Conservation (phyloP, 176 grass and related monocot species). For the Oryza glaberrima region DNA sequence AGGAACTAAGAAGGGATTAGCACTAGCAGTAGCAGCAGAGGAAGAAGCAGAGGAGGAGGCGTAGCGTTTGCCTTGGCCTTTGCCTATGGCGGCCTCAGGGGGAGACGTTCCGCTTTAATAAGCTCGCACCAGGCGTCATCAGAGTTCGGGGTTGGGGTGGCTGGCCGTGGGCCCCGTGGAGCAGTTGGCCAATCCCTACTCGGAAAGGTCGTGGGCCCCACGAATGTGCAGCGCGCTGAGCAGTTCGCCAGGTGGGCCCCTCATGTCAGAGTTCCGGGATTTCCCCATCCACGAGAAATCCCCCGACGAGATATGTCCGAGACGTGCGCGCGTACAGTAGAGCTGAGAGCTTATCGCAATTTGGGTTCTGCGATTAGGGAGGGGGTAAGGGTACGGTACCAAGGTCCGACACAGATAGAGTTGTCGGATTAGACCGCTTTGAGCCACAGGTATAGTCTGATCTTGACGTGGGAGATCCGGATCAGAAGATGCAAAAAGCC, state of each 20-base stretch:
- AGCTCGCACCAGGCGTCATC: neutral
- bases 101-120: constrained; percentile 34
- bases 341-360: neutral
- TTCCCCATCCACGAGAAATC: neutral
- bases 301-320: neutral
- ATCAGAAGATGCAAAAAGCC: neutral
- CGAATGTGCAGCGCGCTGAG: constrained; percentile 14
- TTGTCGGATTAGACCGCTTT: neutral
- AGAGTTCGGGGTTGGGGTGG: neutral
- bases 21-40: too few relatives aligned
- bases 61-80: neutral
- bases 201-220: constrained; percentile 39
- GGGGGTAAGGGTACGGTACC: neutral
- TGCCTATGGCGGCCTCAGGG: constrained; percentile 2
- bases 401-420: neutral
- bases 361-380: neutral
- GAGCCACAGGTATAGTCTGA: neutral
- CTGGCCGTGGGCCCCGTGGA: constrained; percentile 13
- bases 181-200: constrained; percentile 62
- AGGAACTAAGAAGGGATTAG: too few relatives aligned
- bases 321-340: neutral
- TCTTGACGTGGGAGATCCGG: neutral
- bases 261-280: neutral
- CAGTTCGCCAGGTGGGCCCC: neutral
- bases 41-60: neutral